These are phyloP conservation scores for Tricholoma saponaceum DNA, from an alignment of 768 basidiomycete species.

Conservation along the genomic window DNA sequence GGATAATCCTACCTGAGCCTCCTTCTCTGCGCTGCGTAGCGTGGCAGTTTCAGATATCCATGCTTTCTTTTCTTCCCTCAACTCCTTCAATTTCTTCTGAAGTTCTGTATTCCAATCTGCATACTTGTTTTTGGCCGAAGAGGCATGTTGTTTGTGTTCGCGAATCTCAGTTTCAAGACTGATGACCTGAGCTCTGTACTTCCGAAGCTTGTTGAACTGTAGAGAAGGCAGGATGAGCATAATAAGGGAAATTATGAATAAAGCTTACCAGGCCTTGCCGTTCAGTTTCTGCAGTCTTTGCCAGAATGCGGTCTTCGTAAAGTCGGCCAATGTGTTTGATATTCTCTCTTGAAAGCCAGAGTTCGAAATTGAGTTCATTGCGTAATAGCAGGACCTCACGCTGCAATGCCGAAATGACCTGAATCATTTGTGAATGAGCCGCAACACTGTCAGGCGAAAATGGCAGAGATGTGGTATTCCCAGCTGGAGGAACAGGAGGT, in stretches of 20 bases:
- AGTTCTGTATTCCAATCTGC: conserved; percentile 81
- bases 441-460: conserved; percentile 8
- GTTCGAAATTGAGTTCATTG: conserved; percentile 82
- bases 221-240: background rate
- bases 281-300: conserved; percentile 75
- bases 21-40: conserved; percentile 67
- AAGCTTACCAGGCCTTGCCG: conserved; percentile 70
- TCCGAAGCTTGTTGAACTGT: conserved; percentile 80
- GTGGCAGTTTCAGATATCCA: conserved; percentile 70
- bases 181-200: conserved; percentile 66
- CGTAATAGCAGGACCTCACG: conserved; percentile 70
- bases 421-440: conserved; percentile 47
- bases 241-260: background rate
- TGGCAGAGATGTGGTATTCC: conserved; percentile 6
- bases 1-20: conserved; percentile 49
- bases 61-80: conserved; percentile 74
- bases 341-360: conserved; percentile 80
- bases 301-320: conserved; percentile 68
- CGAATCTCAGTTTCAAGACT: conserved; percentile 65
- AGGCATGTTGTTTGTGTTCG: conserved; percentile 70
- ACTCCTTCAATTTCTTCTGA: conserved; percentile 69
- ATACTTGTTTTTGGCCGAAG: conserved; percentile 71
- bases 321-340: conserved; percentile 78
- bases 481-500: conserved; percentile 23
- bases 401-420: conserved; percentile 68